phyloP scores from a whole-genome alignment of 208 protist species.

The Porcisia hertigi region DNA sequence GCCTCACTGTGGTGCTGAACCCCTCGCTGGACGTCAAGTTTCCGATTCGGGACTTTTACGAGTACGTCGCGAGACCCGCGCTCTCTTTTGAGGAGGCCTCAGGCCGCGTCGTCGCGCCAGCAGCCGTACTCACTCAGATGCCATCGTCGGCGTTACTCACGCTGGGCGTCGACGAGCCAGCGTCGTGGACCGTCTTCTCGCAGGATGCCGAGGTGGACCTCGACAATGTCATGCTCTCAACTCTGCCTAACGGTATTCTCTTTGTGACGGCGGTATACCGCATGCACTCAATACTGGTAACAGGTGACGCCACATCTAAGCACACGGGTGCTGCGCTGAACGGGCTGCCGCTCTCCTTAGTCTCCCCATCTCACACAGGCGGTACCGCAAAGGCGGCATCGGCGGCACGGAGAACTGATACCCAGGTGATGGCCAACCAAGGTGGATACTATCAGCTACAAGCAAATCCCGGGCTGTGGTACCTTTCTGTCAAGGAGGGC shows the following conservation, averaged over 20 bases:
- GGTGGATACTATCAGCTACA: conserved; percentile 98
- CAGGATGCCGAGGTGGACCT: conserved; percentile 87
- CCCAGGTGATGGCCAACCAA: conserved; percentile 95
- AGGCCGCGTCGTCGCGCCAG: conserved; percentile 57
- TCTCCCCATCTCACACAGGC: conserved; percentile 8
- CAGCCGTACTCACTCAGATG: conserved; percentile 55
- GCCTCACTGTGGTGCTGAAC: conserved; percentile 79
- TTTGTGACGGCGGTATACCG: conserved; percentile 78
- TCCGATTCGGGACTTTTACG: conserved; percentile 93
- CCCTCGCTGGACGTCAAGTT: conserved; percentile 49
- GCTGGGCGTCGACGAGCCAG: conserved; percentile 88
- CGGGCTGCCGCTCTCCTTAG: conserved; percentile 86
- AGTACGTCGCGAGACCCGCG: conserved; percentile 71
- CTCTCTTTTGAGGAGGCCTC: conserved; percentile 68
- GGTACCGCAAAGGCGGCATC: neutral
- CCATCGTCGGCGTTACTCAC: conserved; percentile 61
- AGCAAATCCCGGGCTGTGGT: conserved; percentile 88
- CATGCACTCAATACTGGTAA: conserved; percentile 90
- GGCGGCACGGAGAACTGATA: conserved; percentile 68
- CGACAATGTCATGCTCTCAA: conserved; percentile 95
- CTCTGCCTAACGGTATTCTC: conserved; percentile 36
- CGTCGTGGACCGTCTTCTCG: conserved; percentile 89
- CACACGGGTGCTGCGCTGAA: conserved; percentile 28
- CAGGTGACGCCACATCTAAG: conserved; percentile 58
- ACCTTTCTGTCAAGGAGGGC: conserved; percentile 70